phyloP scores from a whole-genome alignment of 2,329 filamentous ascomycete species.

The Pleoardoris graminearum region DNA sequence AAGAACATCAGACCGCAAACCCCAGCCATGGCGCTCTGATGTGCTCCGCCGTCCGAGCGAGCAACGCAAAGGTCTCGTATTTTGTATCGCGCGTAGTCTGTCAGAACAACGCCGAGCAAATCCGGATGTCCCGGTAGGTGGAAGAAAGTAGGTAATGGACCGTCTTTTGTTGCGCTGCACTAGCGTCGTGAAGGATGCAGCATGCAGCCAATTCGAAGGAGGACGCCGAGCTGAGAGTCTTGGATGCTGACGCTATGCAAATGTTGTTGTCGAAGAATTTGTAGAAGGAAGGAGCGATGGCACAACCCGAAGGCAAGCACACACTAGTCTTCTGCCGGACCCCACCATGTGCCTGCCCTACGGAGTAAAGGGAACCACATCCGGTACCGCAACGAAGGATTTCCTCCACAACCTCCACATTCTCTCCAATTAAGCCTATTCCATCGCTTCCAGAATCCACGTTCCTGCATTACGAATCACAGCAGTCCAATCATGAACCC shows the following conservation, averaged over 20 bases:
- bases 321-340: slow-evolving; percentile 1
- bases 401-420: slow-evolving; percentile 7
- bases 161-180: background rate
- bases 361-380: slow-evolving; percentile 4
- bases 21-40: background rate
- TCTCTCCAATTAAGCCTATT: slow-evolving; percentile 2
- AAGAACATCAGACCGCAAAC: too few relatives aligned
- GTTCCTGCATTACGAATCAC: slow-evolving; percentile 2
- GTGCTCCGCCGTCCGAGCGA: too few relatives aligned
- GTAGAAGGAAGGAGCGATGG: slow-evolving; percentile 1
- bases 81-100: background rate
- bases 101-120: background rate
- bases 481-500: slow-evolving; percentile 1
- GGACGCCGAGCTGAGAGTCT: background rate
- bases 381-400: background rate
- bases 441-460: slow-evolving; percentile 8
- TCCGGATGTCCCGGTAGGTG: background rate
- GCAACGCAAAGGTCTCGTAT: background rate
- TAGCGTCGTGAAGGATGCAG: background rate
- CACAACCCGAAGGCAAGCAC: background rate
- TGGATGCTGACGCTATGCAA: slow-evolving; percentile 4
- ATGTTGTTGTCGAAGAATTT: background rate
- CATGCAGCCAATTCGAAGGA: background rate
- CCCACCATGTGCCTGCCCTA: background rate
- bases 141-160: slow-evolving; percentile 1